Base-by-base conservation (phyloP, 441 rosid genomes). In the Populus hybrid region DNA sequence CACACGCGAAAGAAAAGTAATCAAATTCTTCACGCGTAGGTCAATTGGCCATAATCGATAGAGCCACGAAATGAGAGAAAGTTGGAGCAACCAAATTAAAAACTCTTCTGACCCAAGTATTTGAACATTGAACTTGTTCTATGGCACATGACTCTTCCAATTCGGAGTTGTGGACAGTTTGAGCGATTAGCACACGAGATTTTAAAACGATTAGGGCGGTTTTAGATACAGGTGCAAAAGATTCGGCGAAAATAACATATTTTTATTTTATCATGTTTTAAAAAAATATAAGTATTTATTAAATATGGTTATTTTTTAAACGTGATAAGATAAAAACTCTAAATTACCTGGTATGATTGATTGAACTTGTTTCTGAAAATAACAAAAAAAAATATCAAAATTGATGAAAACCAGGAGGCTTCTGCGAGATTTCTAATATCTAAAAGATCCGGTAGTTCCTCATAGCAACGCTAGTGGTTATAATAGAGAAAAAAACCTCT, bases 331-430 rank as follows among this genome's bases (percentile, higher is more conserved):
- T 4, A n/a, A 32, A 32, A 32, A 32, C 6, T 32, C 1, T 3
- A n/a, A 32, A 32, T 32, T 0, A 32, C 6, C 0, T 32, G 5
- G 5, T 0, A 32, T 32, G 3, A 32, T 32, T 4, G 0, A 0
- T 32, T 0, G 5, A n/a, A 30, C 5, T 32, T 0, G 0, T n/a
- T 32, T 32, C 0, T 3, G 3, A 28, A 28, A 0, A 0, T 2
- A 28, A 28, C 0, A n/a, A 28, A 28, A 3, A 30, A 30, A 30
- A 30, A 30, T 30, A 0, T 30, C 0, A 30, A 30, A 30, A 30
- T 0, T 30, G 5, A n/a, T 4, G 5, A 30, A 30, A 30, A 30
- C 5, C 0, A 30, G 0, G 5, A 0, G 0, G 0, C 5, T 2
- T 30, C 0, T 30, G 0, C 0, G 5, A 30, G 5, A 30, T 30